Conservation (phyloP, 768 basidiomycete species). For the Amanita rimosa region DNA sequence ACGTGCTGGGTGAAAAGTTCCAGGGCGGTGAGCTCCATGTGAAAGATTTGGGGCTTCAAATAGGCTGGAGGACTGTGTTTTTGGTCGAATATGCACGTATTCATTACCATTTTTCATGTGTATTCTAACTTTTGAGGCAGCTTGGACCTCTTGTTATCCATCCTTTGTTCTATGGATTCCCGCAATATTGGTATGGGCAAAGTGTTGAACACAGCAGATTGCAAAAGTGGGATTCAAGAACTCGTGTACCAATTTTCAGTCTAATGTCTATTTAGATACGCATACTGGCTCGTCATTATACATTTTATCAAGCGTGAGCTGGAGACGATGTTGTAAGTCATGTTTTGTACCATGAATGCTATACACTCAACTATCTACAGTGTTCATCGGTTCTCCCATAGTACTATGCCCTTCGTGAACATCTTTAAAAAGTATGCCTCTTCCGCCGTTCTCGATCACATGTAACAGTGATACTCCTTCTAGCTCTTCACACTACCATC, state of each 20-base stretch:
- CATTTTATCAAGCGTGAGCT: constrained; percentile 91
- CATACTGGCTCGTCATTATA: constrained; percentile 63
- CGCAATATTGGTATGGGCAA: constrained; percentile 56
- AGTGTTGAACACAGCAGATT: constrained; percentile 63
- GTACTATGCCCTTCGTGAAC: constrained; percentile 81
- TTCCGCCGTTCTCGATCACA: constrained; percentile 9
- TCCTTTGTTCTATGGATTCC: constrained; percentile 70
- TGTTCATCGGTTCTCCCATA: constrained; percentile 92
- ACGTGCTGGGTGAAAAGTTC: constrained; percentile 35
- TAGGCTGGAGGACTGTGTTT: constrained; percentile 84
- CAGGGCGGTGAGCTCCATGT: constrained; percentile 59
- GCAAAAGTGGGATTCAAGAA: constrained; percentile 42
- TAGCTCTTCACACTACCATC: constrained; percentile 85
- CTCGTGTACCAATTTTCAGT: background rate
- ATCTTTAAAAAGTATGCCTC: constrained; percentile 75
- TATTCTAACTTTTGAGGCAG: constrained; percentile 26
- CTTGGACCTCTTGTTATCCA: constrained; percentile 84
- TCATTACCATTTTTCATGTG: background rate
- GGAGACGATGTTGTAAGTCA: constrained; percentile 80
- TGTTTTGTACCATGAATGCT: background rate
- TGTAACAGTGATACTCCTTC: background rate
- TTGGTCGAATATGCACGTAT: constrained; percentile 85
- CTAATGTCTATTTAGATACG: constrained; percentile 28
- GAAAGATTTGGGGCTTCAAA: constrained; percentile 88
- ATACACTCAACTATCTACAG: constrained; percentile 22